Conservation (phyloP, 495 filamentous ascomycete genomes). For the Annulohypoxylon stygium region DNA sequence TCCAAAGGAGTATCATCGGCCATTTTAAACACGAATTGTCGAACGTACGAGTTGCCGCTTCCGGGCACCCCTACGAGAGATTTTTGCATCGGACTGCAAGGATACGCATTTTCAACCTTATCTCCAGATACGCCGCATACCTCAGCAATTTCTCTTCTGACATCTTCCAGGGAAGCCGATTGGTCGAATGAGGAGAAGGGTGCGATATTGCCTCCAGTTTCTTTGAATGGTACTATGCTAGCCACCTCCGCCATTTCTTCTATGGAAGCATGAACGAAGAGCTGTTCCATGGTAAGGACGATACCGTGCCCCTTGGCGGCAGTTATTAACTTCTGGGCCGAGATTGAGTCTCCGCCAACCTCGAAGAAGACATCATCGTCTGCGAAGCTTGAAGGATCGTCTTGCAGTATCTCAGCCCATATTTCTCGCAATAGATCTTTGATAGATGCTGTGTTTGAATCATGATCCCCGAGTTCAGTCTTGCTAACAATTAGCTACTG, state of each 20-base stretch:
- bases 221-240: not conserved
- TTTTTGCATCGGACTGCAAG: not conserved
- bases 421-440: constrained; percentile 1
- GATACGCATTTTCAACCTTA: not conserved
- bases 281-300: not conserved
- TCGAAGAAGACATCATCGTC: constrained; percentile 1
- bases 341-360: not conserved
- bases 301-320: not conserved
- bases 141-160: not conserved
- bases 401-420: not conserved
- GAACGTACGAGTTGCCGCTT: not conserved
- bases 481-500: not conserved
- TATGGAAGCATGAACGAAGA: not conserved
- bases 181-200: not conserved
- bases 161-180: not conserved
- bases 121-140: not conserved
- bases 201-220: not conserved
- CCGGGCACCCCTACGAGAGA: not conserved
- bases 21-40: not conserved
- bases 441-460: not conserved
- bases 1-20: not conserved
- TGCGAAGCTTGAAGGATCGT: not conserved
- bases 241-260: not conserved
- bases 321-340: not conserved
- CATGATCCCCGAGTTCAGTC: not conserved